Evolutionary conservation across 2,329 filamentous ascomycete genomes (phyloP), one percentile per base, ranked within the genome.

Genomic region (Calonectria montana): DNA sequence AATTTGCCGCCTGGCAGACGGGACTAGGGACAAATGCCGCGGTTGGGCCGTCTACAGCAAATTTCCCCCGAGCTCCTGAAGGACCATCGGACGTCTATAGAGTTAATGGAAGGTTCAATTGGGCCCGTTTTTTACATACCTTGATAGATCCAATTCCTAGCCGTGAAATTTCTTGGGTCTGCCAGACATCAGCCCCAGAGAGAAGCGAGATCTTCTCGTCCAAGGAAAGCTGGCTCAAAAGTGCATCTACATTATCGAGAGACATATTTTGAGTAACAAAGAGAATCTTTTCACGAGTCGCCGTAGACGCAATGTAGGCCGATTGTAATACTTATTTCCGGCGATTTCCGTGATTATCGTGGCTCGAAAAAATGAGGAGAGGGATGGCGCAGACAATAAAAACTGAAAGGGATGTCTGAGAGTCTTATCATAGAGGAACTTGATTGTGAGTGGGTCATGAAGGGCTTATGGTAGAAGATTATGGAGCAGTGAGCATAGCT

Each of bases 1-100:
- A 73, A 23, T 69, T 71, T 37, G 71, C 71, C 16, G 71, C 71
- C 64, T 73, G 71, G 59, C 71, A 73, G 2, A 73, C 55, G 8
- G 69, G 71, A 1, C 69, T 59, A 16, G 72, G 72, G n/a, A 74
- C 39, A 39, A 72, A 74, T 6, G 72, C 72, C 1, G 72, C 66
- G 3, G 29, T 72, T 31, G 70, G 59, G 7, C 72, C 72, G 21
- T 72, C 72, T 9, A 74, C 69, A 4, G 53, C 35, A 25, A 69
- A 62, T 6, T 72, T 69, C 8, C 55, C 70, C 25, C 70, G 65
- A 8, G 67, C 70, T 6, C 66, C 70, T 16, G 70, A 69, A 35
- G 70, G 66, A 1, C 70, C 70, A 43, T 72, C 70, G 2, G 67
- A 66, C 13, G 70, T 70, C 70, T 72, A 4, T 16, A 18, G 18